Percentiles rank a stretch among this genome's conserved stretches.
Conservation (phyloP, 2,329 filamentous ascomycete genomes). For the Exophiala aquamarina region DNA sequence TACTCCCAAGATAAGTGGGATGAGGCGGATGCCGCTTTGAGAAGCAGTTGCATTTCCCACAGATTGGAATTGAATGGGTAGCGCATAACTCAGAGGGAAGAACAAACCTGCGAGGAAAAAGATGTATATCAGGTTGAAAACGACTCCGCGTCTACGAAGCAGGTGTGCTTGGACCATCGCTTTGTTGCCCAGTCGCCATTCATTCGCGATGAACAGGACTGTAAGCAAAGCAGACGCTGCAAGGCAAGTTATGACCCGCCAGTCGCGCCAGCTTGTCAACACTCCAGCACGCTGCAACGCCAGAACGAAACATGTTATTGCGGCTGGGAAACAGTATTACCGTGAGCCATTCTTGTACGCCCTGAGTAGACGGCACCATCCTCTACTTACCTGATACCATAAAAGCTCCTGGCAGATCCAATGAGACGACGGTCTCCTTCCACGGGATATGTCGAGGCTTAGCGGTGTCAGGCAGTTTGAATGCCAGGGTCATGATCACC, state of each 20-base stretch:
- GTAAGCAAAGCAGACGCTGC: slow-evolving; percentile 40
- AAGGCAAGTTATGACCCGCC: slow-evolving; percentile 45
- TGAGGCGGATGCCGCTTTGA: slow-evolving; percentile 39
- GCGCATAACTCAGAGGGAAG: slow-evolving; percentile 42
- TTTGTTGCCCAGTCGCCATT: slow-evolving; percentile 38
- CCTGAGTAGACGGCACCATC: background rate
- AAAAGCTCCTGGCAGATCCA: slow-evolving; percentile 43
- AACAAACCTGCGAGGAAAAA: slow-evolving; percentile 38
- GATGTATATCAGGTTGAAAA: slow-evolving; percentile 34
- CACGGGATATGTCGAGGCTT: slow-evolving; percentile 18
- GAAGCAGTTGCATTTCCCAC: slow-evolving; percentile 35
- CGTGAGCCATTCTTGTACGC: slow-evolving; percentile 21
- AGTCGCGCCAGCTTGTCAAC: slow-evolving; percentile 34
- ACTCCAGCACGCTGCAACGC: slow-evolving; percentile 46
- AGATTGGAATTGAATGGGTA: slow-evolving; percentile 50
- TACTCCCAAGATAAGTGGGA: slow-evolving; percentile 41
- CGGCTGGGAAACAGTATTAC: slow-evolving; percentile 31
- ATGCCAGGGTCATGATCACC: slow-evolving; percentile 34
- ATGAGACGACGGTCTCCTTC: slow-evolving; percentile 39
- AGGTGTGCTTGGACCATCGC: slow-evolving; percentile 40
- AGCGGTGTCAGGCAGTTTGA: slow-evolving; percentile 20
- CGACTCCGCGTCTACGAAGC: slow-evolving; percentile 37
- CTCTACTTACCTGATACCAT: slow-evolving; percentile 28
- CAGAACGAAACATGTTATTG: slow-evolving; percentile 42
- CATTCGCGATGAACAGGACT: slow-evolving; percentile 34